Evolutionary conservation across 805 yeast genomes (phyloP).

Genomic region (Saturnispora sanitii): DNA sequence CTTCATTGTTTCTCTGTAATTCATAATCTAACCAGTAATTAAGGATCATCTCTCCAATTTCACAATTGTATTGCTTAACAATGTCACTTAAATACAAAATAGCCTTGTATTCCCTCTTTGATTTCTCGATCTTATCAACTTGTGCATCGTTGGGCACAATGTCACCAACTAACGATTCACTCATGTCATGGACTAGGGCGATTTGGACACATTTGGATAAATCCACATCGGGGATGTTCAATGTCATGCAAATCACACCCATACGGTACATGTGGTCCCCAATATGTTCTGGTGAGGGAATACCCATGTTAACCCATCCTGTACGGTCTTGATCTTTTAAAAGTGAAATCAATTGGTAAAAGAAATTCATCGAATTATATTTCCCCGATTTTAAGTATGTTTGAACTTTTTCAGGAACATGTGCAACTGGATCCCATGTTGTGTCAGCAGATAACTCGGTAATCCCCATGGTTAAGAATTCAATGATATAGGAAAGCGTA

Average conservation of each 20-base stretch:
- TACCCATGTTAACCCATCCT: slow-evolving; percentile 80
- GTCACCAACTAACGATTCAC: slow-evolving; percentile 91
- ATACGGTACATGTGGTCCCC: slow-evolving; percentile 96
- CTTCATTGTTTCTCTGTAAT: slow-evolving; percentile 69
- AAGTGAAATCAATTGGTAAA: slow-evolving; percentile 52
- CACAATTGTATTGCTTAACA: slow-evolving; percentile 52
- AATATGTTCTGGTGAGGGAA: slow-evolving; percentile 54
- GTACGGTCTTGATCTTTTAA: slow-evolving; percentile 79
- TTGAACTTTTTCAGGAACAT: slow-evolving; percentile 32
- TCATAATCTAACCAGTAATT: slow-evolving; percentile 87
- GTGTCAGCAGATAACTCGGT: slow-evolving; percentile 6
- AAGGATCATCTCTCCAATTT: slow-evolving; percentile 53
- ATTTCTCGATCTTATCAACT: slow-evolving; percentile 71
- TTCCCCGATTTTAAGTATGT: slow-evolving; percentile 21
- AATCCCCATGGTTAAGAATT: neutral
- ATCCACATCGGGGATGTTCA: slow-evolving; percentile 35
- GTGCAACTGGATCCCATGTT: slow-evolving; percentile 37
- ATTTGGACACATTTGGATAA: slow-evolving; percentile 68
- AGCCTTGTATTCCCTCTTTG: slow-evolving; percentile 66
- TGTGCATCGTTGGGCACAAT: slow-evolving; percentile 69
- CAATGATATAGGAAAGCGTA: neutral
- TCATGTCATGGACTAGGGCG: slow-evolving; percentile 87
- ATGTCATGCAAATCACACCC: slow-evolving; percentile 70
- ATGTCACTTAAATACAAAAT: slow-evolving; percentile 55
- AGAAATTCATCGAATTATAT: slow-evolving; percentile 26